Evolutionary conservation across 2,329 filamentous ascomycete species (phyloP), one percentile per base, ranked within the genome.

Genomic region (Penicillium sp.): DNA sequence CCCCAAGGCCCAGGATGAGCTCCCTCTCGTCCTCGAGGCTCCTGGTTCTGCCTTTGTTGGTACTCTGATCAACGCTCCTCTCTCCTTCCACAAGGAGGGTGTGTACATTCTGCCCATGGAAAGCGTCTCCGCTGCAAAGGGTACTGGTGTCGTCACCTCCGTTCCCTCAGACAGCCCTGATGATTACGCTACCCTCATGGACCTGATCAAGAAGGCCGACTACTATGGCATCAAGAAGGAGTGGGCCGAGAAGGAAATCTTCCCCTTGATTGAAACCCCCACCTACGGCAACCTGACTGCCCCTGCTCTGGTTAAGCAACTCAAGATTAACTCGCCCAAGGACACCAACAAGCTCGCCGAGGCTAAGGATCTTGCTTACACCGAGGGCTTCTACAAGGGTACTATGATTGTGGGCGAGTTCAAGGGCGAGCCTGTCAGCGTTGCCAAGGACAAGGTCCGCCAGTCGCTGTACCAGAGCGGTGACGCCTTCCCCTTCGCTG

Each of bases 261-360:
- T 92, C 62, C 92, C 95, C 54, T 90, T 99, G 68, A 96, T 96
- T 65, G 84, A 92, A 59, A 98, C 95, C 0, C 93, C 94, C 0
- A 87, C 86, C 2, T 96, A 94, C 71, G 92, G 92, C 55, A 89
- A 96, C 69, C 83, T 96, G 60, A 90, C 90, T 51, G 95, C 95
- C 0, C 88, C 90, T 65, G 85, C 88, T 69, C 81, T 99, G 60
- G 90, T 96, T 55, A 91, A 97, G 81, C 88, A 95, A 76, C 83
- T 97, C 75, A 98, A 98, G 84, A 99, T 99, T 73, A 89, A 91
- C 65, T 98, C 94, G 12, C 94, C 95, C 63, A 99, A 99, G 79
- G 95, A 99, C 73, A 86, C 88, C 38, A 95, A 91, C 74, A 90
- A 93, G 78, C 87, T 99, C 49, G 90, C 90, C 48, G 90, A 97